Base-by-base conservation (phyloP, 345 rosid species). In the Clarkia xantiana region DNA sequence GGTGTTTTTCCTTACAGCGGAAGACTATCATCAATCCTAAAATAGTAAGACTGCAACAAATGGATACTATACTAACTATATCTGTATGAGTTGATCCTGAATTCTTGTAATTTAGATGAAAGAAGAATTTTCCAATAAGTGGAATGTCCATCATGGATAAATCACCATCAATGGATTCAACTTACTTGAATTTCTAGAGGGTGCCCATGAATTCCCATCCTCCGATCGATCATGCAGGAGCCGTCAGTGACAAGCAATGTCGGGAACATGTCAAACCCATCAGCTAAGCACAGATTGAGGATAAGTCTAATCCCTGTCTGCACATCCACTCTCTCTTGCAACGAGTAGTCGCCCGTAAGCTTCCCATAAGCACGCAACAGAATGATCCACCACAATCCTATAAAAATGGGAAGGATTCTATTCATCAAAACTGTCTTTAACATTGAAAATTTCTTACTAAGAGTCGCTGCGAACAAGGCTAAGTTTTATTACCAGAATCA, bases 231-330 rank as follows among this genome's bases (percentile, higher is more conserved):
- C 97, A 89, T 89, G 59, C 95, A 85, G 56, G 97, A 89, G 56
- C 97, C 95, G 57, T 89, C 97, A 13, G 95, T 80, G 53, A 89
- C 97, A 66, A 89, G 75, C 56, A 89, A 72, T 22, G 97, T 68
- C 14, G 97, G 97, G 66, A 89, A 89, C 97, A 89, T 89, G 72
- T 89, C 97, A 22, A 85, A 89, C 23, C 94, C 97, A n/a, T 89
- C 95, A 4, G 75, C 61, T 59, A 89, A 70, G 60, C 95, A 89
- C 57, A 85, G 57, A 62, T 77, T 82, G 13, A 89, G 85, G 62
- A 85, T 79, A 62, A 85, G 71, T 54, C 81, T 74, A 53, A 89
- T 82, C 69, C 97, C 97, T 45, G 97, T 89, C 57, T 89, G 97
- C 55, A 89, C 95, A 60, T 89, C 97, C n/a, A 82, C 78, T 73